phyloP scores from a whole-genome alignment of 768 basidiomycete species.

The Podaxis mareebaensis region DNA sequence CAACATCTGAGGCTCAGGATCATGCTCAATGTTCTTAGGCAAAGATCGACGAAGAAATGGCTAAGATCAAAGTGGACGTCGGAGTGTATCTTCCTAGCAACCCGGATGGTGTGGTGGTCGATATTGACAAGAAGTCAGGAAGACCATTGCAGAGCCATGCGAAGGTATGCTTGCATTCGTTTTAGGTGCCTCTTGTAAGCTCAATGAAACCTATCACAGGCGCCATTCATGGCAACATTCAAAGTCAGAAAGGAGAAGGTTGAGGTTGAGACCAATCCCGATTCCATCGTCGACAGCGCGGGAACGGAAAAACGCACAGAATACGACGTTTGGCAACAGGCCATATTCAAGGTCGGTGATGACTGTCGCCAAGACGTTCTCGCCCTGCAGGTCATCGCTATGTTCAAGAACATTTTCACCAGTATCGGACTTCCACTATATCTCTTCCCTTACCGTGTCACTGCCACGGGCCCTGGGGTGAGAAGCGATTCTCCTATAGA shows the following conservation, averaged over 20 bases:
- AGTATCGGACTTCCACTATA: conserved; percentile 87
- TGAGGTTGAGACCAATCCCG: conserved; percentile 67
- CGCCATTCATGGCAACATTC: conserved; percentile 99
- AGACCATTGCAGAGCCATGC: conserved; percentile 96
- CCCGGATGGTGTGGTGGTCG: conserved; percentile 95
- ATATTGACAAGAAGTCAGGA: conserved; percentile 95
- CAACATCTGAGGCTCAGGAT: neutral
- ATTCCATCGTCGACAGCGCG: conserved; percentile 65
- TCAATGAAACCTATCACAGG: conserved; percentile 47
- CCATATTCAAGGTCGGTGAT: conserved; percentile 99
- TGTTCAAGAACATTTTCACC: conserved; percentile 99
- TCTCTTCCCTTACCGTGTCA: conserved; percentile 94
- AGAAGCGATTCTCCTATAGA: conserved; percentile 29
- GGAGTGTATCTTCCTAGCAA: conserved; percentile 98
- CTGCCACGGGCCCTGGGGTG: conserved; percentile 94
- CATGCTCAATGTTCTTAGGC: conserved; percentile 50
- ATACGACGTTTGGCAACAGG: conserved; percentile 95
- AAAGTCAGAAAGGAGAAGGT: conserved; percentile 89
- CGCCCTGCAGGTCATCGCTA: conserved; percentile 94
- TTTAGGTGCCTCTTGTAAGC: no score
- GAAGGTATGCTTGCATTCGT: conserved; percentile 54
- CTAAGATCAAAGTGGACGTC: conserved; percentile 87
- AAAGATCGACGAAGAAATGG: conserved; percentile 99
- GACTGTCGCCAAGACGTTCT: conserved; percentile 99
- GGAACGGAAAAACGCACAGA: conserved; percentile 58